Conservation (phyloP, 202 grass and related monocot species). For the Setaria italica region DNA sequence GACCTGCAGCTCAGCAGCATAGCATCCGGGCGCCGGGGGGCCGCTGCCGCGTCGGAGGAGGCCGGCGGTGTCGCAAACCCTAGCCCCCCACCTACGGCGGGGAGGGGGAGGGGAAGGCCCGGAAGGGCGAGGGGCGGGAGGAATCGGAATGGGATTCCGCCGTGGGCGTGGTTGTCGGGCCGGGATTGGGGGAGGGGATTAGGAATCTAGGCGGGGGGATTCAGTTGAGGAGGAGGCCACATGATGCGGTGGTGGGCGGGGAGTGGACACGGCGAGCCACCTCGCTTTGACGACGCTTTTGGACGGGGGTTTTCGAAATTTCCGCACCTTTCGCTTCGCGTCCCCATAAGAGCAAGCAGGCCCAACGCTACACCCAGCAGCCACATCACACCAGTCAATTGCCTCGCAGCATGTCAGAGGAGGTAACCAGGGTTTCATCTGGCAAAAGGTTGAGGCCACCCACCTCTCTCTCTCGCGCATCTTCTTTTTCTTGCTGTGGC, state of each 20-base stretch:
- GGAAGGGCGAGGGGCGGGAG: not conserved
- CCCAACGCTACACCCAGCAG: no score
- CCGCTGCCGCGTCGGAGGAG: not conserved
- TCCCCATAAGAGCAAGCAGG: not conserved
- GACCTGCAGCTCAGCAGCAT: slow-evolving; percentile 79
- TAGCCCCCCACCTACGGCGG: slow-evolving; percentile 16
- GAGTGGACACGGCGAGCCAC: slow-evolving; percentile 10
- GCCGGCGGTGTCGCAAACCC: slow-evolving; percentile 34
- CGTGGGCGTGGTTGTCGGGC: not conserved
- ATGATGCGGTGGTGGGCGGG: not conserved
- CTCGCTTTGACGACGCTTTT: slow-evolving; percentile 3
- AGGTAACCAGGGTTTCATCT: no score
- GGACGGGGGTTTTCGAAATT: not conserved
- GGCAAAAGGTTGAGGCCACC: no score
- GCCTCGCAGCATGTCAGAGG: no score
- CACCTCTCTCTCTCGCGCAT: no score
- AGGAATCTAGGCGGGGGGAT: slow-evolving; percentile 38
- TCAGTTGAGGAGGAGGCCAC: slow-evolving; percentile 13
- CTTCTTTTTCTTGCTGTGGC: no score
- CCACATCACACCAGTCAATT: no score
- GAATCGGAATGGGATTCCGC: slow-evolving; percentile 36
- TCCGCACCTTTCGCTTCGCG: not conserved
- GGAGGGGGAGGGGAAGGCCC: not conserved
- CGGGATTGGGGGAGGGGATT: slow-evolving; percentile 2
- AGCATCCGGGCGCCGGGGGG: slow-evolving; percentile 41